These are phyloP conservation scores for Ceratocystis cacaofunesta DNA, from an alignment of 2,329 filamentous ascomycete species.

Conservation along the genomic window DNA sequence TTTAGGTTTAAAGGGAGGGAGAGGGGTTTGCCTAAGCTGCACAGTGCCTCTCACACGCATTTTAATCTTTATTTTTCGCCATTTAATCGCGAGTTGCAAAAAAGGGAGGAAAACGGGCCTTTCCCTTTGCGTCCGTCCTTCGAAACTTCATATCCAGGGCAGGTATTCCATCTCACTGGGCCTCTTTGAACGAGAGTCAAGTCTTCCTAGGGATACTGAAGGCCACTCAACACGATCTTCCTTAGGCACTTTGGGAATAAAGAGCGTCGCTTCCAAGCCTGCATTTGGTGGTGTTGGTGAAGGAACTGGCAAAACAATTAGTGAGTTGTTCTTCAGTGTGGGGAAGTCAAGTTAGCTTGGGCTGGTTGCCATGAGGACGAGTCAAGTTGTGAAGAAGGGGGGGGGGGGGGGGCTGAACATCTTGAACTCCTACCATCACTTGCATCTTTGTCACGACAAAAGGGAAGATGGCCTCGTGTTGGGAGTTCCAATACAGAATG, in stretches of 20 bases:
- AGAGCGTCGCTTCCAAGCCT: background rate
- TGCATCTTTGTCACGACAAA: background rate
- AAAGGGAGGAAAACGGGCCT: background rate
- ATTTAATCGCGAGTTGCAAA: background rate
- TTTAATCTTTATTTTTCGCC: background rate
- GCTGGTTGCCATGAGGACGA: background rate
- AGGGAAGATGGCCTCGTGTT: background rate
- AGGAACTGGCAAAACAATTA: background rate
- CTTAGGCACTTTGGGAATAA: background rate
- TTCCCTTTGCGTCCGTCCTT: background rate
- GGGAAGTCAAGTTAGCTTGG: background rate
- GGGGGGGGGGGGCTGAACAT: too few species aligned
- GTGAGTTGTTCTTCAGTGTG: background rate
- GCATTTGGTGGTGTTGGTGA: background rate
- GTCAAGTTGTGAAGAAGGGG: background rate
- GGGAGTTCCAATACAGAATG: background rate
- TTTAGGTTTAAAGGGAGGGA: background rate
- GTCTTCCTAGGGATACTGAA: background rate
- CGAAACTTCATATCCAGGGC: background rate
- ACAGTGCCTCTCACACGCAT: background rate
- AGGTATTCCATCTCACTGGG: background rate
- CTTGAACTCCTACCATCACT: background rate
- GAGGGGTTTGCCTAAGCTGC: background rate
- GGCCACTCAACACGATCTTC: background rate
- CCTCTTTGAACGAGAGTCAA: too few species aligned